Percentiles rank a stretch among this genome's conserved stretches.
phyloP scores from a whole-genome alignment of 164 flowering plant genomes.

The Brasenia schreberi region DNA sequence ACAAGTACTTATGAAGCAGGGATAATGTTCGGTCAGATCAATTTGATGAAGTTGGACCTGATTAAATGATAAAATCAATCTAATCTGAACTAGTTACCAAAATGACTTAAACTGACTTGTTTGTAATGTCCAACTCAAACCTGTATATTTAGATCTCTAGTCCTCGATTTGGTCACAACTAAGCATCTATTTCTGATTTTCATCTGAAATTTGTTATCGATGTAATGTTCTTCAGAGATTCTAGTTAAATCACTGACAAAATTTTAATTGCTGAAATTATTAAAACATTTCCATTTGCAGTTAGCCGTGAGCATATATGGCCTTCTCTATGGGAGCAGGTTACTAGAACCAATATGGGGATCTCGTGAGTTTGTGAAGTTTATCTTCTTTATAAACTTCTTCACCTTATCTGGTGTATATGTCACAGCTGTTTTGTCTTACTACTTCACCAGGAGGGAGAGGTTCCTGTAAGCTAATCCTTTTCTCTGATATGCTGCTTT shows the following conservation, averaged over 20 bases:
- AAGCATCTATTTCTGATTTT: no score
- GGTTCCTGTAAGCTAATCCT: neutral
- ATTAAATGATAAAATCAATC: no score
- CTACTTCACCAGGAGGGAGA: neutral
- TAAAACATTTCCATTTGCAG: neutral
- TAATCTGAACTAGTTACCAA: no score
- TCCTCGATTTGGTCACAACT: neutral
- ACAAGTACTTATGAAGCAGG: no score
- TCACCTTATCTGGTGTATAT: constrained; percentile 4
- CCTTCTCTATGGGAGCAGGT: neutral
- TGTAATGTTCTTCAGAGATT: neutral
- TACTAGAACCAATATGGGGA: constrained; percentile 4
- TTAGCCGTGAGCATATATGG: constrained; percentile 1
- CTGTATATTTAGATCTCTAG: neutral
- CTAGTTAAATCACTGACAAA: neutral
- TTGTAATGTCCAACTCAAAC: no score
- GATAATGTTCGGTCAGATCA: no score
- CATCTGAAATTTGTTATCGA: neutral
- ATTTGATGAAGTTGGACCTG: no score
- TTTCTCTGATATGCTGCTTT: neutral
- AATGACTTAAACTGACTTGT: no score
- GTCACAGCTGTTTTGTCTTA: constrained; percentile 2
- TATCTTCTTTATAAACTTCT: constrained; percentile 1
- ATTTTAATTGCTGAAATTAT: neutral
- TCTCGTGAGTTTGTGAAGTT: constrained; percentile 2